phyloP scores from a whole-genome alignment of 306 rosid genomes.

The Castanea crenata region DNA sequence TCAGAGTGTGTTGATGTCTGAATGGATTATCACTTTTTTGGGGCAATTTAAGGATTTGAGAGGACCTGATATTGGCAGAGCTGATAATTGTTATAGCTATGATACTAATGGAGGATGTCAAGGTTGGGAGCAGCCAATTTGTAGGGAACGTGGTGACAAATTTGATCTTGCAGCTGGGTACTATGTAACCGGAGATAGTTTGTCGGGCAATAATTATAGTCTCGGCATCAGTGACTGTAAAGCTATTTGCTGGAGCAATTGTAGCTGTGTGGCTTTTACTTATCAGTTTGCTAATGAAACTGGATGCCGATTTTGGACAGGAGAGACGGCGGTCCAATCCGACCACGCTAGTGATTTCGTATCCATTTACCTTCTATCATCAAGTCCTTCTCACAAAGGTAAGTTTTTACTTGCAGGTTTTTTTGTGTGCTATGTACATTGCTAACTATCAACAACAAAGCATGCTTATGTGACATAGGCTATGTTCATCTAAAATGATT shows the following conservation, averaged over 20 bases:
- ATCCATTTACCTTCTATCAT: too few relatives aligned
- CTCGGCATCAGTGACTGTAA: slow-evolving; percentile 13
- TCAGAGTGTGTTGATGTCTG: neutral
- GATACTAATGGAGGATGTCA: too few relatives aligned
- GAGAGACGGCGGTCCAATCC: too few relatives aligned
- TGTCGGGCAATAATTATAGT: fast-evolving
- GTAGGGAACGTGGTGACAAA: slow-evolving; percentile 8
- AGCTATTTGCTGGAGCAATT: slow-evolving; percentile 18
- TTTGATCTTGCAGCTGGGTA: neutral
- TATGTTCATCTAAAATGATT: too few relatives aligned
- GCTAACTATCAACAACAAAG: too few relatives aligned
- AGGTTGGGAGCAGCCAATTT: slow-evolving; percentile 2
- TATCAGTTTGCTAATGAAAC: neutral
- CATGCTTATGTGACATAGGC: too few relatives aligned
- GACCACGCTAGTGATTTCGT: too few relatives aligned
- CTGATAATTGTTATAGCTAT: neutral
- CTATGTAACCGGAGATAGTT: neutral
- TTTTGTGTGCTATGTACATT: too few relatives aligned
- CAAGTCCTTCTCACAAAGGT: too few relatives aligned
- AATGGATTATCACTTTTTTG: slow-evolving; percentile 5
- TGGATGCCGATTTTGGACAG: neutral
- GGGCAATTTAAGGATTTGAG: slow-evolving; percentile 17
- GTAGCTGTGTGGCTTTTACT: slow-evolving; percentile 14
- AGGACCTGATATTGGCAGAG: slow-evolving; percentile 1
- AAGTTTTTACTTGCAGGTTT: too few relatives aligned